Percentiles rank a stretch among this genome's conserved stretches.
phyloP scores from a whole-genome alignment of 1,284 basidiomycete genomes.

The Omphalotus olearius region DNA sequence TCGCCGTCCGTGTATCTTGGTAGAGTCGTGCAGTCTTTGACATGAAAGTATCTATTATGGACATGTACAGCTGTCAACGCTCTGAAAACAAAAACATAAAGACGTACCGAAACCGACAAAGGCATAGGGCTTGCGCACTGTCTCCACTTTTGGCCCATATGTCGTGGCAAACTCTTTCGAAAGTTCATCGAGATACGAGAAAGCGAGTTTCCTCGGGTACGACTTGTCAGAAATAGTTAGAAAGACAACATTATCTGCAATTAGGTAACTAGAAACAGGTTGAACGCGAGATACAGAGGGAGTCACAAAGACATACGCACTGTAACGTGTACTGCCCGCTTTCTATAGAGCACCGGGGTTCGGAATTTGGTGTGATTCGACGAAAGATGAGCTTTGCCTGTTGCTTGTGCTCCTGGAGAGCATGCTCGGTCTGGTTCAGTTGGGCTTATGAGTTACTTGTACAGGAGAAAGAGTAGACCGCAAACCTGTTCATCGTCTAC shows the following conservation, averaged over 20 bases:
- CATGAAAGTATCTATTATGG: slow-evolving; percentile 88
- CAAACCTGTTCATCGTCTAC: slow-evolving; percentile 92
- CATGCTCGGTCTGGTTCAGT: slow-evolving; percentile 74
- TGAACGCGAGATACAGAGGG: slow-evolving; percentile 12
- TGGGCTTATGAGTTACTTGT: slow-evolving; percentile 18
- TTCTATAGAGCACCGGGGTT: slow-evolving; percentile 96
- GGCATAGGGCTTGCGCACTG: slow-evolving; percentile 86
- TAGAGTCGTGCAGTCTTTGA: slow-evolving; percentile 96
- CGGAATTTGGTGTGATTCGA: slow-evolving; percentile 88
- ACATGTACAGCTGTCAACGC: background rate
- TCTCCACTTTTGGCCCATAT: slow-evolving; percentile 89
- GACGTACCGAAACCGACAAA: slow-evolving; percentile 91
- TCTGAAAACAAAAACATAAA: background rate
- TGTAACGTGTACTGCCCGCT: slow-evolving; percentile 93
- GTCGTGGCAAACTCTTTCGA: slow-evolving; percentile 91
- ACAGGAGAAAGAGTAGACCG: slow-evolving; percentile 8
- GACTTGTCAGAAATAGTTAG: slow-evolving; percentile 95
- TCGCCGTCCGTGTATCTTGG: slow-evolving; percentile 87
- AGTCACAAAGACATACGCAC: slow-evolving; percentile 42
- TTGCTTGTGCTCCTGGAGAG: slow-evolving; percentile 96
- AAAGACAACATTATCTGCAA: slow-evolving; percentile 91
- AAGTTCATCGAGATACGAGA: slow-evolving; percentile 96
- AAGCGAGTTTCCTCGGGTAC: slow-evolving; percentile 96
- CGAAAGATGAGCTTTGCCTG: slow-evolving; percentile 97
- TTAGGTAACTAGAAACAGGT: slow-evolving; percentile 75